Evolutionary conservation across 2,329 filamentous ascomycete genomes (phyloP).

Genomic region (Neospermospora avenae): DNA sequence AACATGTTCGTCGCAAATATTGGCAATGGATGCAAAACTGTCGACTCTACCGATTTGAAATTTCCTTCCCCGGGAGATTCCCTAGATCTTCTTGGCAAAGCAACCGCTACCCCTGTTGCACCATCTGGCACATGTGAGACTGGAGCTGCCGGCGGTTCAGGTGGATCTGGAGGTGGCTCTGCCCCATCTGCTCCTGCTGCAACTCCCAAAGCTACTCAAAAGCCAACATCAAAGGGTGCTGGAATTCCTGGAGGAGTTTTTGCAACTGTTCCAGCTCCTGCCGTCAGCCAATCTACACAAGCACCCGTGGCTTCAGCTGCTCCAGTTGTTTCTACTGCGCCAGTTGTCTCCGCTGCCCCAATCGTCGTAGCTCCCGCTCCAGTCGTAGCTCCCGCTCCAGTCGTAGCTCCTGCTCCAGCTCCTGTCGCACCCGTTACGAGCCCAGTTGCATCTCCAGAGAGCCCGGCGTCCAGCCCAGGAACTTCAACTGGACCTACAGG

Average conservation of each 20-base stretch:
- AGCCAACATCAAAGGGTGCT: conserved; percentile 9
- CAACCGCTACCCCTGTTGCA: conserved; percentile 27
- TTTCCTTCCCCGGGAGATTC: too few species aligned
- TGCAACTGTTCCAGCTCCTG: conserved; percentile 30
- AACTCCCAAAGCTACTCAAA: background rate
- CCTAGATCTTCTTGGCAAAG: too few species aligned
- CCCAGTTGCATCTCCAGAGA: conserved; percentile 22
- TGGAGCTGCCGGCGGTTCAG: conserved; percentile 20
- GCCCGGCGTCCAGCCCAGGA: conserved; percentile 26
- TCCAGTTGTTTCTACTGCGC: too few species aligned
- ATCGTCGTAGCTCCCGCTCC: too few species aligned
- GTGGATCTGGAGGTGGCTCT: too few species aligned
- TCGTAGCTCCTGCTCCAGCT: conserved; percentile 21
- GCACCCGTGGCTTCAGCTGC: conserved; percentile 20
- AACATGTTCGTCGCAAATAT: too few species aligned
- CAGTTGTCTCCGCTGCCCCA: conserved; percentile 21
- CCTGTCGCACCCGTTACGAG: conserved; percentile 25
- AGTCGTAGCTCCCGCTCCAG: conserved; percentile 17
- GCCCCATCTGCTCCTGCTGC: conserved; percentile 22
- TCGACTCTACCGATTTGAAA: too few species aligned
- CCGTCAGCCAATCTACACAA: conserved; percentile 13
- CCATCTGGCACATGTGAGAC: too few species aligned
- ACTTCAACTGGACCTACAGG: conserved; percentile 25
- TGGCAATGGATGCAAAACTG: too few species aligned
- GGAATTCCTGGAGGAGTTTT: conserved; percentile 34